Evolutionary conservation across 2,329 filamentous ascomycete genomes (phyloP).

Genomic region (Tolypocladium tundrense): DNA sequence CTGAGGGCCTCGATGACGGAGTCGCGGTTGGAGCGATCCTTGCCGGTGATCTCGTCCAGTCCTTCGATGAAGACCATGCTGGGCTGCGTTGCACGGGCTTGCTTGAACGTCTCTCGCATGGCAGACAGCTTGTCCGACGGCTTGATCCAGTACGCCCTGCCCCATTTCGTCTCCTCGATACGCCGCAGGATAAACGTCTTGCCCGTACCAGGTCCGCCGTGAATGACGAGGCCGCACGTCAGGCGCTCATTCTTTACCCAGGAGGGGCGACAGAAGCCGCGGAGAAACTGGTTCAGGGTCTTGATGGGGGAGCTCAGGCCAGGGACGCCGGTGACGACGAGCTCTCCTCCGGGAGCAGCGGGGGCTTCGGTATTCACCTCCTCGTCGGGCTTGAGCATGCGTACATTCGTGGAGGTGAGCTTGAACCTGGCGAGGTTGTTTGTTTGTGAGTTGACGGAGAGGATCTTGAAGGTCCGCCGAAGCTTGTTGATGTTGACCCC

Average conservation of each 20-base stretch:
- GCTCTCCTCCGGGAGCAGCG: slow-evolving; percentile 15
- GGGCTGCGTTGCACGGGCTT: slow-evolving; percentile 58
- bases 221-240: slow-evolving; percentile 57
- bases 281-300: slow-evolving; percentile 57
- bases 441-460: slow-evolving; percentile 42
- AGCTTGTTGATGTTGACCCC: slow-evolving; percentile 30
- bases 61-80: slow-evolving; percentile 74
- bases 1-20: slow-evolving; percentile 40
- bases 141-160: slow-evolving; percentile 52
- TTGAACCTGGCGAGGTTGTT: slow-evolving; percentile 34
- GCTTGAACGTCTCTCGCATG: slow-evolving; percentile 58
- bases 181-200: slow-evolving; percentile 66
- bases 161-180: slow-evolving; percentile 60
- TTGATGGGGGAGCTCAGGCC: slow-evolving; percentile 56
- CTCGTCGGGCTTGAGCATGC: slow-evolving; percentile 24
- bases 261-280: slow-evolving; percentile 36
- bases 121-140: slow-evolving; percentile 44
- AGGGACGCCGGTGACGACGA: slow-evolving; percentile 48
- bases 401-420: slow-evolving; percentile 23
- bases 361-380: slow-evolving; percentile 7
- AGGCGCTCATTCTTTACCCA: slow-evolving; percentile 18
- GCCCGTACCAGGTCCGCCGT: slow-evolving; percentile 76
- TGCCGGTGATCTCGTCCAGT: slow-evolving; percentile 59
- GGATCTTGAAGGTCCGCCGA: slow-evolving; percentile 39
- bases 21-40: slow-evolving; percentile 40